Base-by-base conservation (phyloP, 805 yeast genomes). In the Saccharomycopsis sp. region DNA sequence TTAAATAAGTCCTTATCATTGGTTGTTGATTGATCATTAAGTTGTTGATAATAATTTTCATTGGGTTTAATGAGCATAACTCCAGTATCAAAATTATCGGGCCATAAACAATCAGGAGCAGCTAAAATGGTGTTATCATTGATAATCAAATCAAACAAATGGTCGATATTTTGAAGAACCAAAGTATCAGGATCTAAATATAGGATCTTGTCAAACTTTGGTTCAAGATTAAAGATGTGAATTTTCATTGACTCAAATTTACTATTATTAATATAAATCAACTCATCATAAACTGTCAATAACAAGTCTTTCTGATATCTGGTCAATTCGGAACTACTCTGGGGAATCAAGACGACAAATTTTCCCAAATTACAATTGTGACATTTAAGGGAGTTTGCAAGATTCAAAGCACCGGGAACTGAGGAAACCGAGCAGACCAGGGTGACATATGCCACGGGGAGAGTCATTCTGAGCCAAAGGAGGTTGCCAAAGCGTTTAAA, bases 1-100 rank as follows among this genome's bases (percentile, higher is more conserved):
- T 87, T 87, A 47, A 87, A 64, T 27, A 87, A 64, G 10, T 96
- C 96, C 58, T 87, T 96, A 59, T 87, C 96, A n/a, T n/a, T n/a
- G n/a, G n/a, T n/a, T n/a, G n/a, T n/a, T n/a, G n/a, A n/a, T n/a
- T n/a, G n/a, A n/a, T n/a, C n/a, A n/a, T n/a, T n/a, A n/a, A 85
- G 64, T 26, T 62, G 59, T 3, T 56, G 44, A 49, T 62, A 76
- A 21, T 64, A 67, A 0, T 49, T 44, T 1, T 47, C 30, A 49
- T 66, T 62, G 3, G 95, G 95, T 25, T 66, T 64, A 21, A 78
- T 56, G 3, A 76, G 63, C 52, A 85, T 64, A 17, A 85, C 73
- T 3, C 95, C 95, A 25, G 87, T 73, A 58, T 86, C 85, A 64
- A 86, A 86, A 51, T 80, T 69, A 61, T 86, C 95, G 0, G 95